Conservation (phyloP, 495 filamentous ascomycete genomes). For the Hypoxylon perforatum region DNA sequence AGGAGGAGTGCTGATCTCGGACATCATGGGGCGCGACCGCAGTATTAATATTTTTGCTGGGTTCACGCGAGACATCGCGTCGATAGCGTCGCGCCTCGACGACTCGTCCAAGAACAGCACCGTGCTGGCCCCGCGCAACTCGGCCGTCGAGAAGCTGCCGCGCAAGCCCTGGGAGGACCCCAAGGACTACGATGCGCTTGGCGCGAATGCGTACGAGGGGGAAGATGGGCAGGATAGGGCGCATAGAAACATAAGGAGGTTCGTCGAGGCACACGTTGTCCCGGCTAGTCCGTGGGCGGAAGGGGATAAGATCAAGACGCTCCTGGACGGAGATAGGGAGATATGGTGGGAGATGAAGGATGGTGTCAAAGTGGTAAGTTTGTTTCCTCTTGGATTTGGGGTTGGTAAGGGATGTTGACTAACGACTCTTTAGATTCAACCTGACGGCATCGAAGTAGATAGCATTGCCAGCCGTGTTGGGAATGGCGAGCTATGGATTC, state of each 20-base stretch:
- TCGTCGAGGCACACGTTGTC: constrained; percentile 89
- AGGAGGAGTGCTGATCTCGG: constrained; percentile 72
- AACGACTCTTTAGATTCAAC: constrained; percentile 73
- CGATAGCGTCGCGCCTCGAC: constrained; percentile 75
- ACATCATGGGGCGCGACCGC: constrained; percentile 84
- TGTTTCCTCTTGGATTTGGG: constrained; percentile 1
- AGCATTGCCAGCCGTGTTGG: constrained; percentile 75
- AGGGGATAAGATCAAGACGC: constrained; percentile 74
- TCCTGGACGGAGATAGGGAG: constrained; percentile 71
- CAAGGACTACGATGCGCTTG: constrained; percentile 77
- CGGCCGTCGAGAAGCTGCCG: constrained; percentile 79
- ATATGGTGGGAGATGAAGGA: constrained; percentile 85
- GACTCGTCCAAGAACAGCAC: constrained; percentile 80
- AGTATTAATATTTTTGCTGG: constrained; percentile 89
- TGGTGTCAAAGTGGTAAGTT: constrained; percentile 75
- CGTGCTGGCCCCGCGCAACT: constrained; percentile 88
- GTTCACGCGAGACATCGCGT: constrained; percentile 83
- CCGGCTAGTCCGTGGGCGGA: constrained; percentile 82
- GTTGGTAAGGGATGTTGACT: constrained; percentile 13
- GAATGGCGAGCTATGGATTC: constrained; percentile 88
- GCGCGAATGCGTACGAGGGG: constrained; percentile 84
- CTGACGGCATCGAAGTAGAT: constrained; percentile 78
- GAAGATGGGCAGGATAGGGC: constrained; percentile 82
- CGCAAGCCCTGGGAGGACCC: constrained; percentile 96
- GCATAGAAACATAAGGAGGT: constrained; percentile 78